phyloP scores from a whole-genome alignment of 1,284 basidiomycete species.

The Moniliophthora roreri region DNA sequence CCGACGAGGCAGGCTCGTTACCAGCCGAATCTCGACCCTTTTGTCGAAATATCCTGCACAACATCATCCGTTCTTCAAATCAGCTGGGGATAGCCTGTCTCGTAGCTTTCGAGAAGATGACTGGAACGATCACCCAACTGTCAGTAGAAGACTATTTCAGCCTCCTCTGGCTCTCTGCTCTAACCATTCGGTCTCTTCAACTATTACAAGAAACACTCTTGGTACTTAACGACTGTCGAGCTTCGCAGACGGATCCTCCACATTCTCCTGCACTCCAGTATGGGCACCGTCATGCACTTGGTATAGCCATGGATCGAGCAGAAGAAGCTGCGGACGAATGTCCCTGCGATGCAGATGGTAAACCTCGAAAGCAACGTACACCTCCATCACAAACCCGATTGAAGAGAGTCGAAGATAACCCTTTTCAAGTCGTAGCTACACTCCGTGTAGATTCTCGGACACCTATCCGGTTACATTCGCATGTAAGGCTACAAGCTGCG shows the following conservation, averaged over 20 bases:
- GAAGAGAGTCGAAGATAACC: constrained; percentile 30
- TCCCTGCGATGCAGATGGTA: constrained; percentile 59
- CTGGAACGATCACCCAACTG: constrained; percentile 38
- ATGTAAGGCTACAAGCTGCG: constrained; percentile 57
- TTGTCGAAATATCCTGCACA: constrained; percentile 37
- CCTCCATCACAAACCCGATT: constrained; percentile 40
- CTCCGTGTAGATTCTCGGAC: constrained; percentile 53
- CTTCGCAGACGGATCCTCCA: constrained; percentile 12
- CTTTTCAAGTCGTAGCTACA: constrained; percentile 42
- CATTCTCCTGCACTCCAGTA: constrained; percentile 35
- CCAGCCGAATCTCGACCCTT: constrained; percentile 32
- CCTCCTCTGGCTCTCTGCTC: constrained; percentile 47
- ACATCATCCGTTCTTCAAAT: constrained; percentile 54
- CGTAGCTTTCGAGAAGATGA: constrained; percentile 56
- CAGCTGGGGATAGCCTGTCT: constrained; percentile 50
- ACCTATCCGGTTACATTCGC: constrained; percentile 55
- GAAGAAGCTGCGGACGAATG: constrained; percentile 66
- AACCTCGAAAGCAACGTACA: constrained; percentile 38
- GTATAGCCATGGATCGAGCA: constrained; percentile 56
- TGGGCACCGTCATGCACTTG: constrained; percentile 52
- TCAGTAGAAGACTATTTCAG: constrained; percentile 45
- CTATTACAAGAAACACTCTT: constrained; percentile 59
- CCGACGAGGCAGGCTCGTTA: constrained; percentile 31
- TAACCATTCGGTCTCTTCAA: constrained; percentile 47
- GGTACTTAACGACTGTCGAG: constrained; percentile 53